Evolutionary conservation across 257 asterid genomes (phyloP).

Genomic region (Ajuga chamaepitys): DNA sequence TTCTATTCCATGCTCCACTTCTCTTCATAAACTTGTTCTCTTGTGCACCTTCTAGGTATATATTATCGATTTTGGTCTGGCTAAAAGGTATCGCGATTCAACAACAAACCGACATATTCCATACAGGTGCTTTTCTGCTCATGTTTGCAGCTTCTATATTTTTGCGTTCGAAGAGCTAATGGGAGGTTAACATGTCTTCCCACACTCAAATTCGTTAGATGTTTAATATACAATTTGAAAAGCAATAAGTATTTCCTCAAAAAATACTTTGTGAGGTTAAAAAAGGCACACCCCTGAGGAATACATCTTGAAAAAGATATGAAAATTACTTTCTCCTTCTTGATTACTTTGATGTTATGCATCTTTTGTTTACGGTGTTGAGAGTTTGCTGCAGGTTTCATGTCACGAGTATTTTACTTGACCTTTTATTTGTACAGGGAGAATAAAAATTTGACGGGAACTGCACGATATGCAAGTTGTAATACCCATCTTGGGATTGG

Average conservation of each 20-base stretch:
- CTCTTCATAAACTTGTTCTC: constrained; percentile 9
- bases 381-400: constrained; percentile 1
- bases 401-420: constrained; percentile 11
- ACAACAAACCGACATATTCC: constrained; percentile 79
- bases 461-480: constrained; percentile 98
- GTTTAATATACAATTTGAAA: neutral
- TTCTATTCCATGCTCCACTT: neutral
- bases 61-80: constrained; percentile 90
- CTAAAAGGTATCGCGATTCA: constrained; percentile 89
- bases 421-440: constrained; percentile 46
- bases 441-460: constrained; percentile 91
- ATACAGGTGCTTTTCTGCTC: constrained; percentile 57
- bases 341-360: neutral
- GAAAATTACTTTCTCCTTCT: neutral
- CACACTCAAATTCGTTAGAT: neutral
- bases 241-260: neutral
- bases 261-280: constrained; percentile 7
- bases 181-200: constrained; percentile 9
- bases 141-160: constrained; percentile 9
- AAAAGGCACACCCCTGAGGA: neutral
- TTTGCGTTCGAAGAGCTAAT: constrained; percentile 10
- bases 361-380: neutral
- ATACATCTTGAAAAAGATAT: neutral
- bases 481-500: constrained; percentile 98
- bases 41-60: constrained; percentile 49